Evolutionary conservation across 176 grass and related monocot species (phyloP), one percentile per base, ranked within the genome.

Genomic region (Bromus sterilis): DNA sequence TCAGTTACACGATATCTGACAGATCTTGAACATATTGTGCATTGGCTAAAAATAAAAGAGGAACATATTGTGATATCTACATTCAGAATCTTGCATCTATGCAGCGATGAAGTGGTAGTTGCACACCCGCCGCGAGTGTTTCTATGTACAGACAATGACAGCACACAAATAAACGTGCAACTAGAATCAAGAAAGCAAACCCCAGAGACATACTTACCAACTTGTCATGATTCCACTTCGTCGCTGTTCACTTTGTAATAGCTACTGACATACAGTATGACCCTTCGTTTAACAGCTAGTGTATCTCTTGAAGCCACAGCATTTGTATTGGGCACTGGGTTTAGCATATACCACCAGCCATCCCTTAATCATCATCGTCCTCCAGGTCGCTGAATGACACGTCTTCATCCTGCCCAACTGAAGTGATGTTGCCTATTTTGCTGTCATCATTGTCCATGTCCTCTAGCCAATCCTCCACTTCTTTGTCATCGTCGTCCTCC

Each of bases 381-480:
- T 94, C 92, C 61, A 94, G 70, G 87, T 94, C 89, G 60, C 92
- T 91, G 68, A 94, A 94, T 36, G 86, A 94, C 29, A 94, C 82
- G 74, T 91, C 92, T 79, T 94, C 92, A 4, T 87, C 87, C 51
- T 89, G 73, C 24, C 35, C 87, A 16, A 26, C 57, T 11, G 35
- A 34, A 76, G 69, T 39, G 15, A 78, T 55, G 42, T 69, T 57
- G 26, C 55, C 74, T 44, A 78, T 66, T 83, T 69, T 89, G 32
- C 43, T 72, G 42, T 80, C 24, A 42, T 56, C 68, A 15, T 32
- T 8, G 2, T 78, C 84, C 68, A 89, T 85, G 16, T 94, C 92
- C 48, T 91, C 78, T 57, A 87, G 83, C 89, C 92, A 94, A 9
- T 87, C 92, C 4, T 94, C 89, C 29, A 83, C 87, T 48, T 94